phyloP scores from a whole-genome alignment of 73 alveolate genomes.

The Paramecium primaurelia region DNA sequence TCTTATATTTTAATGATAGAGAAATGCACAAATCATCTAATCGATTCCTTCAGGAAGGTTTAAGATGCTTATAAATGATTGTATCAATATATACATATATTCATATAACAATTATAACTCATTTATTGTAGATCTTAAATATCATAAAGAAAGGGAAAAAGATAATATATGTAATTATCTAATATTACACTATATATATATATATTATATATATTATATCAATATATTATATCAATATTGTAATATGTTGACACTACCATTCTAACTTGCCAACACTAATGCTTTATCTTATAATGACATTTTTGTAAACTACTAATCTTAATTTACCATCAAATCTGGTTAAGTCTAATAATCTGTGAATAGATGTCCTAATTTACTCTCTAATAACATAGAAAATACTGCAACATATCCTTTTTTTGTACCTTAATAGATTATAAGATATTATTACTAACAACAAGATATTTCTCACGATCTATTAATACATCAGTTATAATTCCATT shows the following conservation, averaged over 20 bases:
- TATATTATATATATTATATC: not conserved
- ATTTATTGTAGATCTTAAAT: not conserved
- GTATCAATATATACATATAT: not conserved
- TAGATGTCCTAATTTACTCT: not conserved
- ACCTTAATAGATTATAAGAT: not conserved
- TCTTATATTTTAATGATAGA: not conserved
- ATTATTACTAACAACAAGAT: not conserved
- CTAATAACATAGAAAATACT: slow-evolving; percentile 18
- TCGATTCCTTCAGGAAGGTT: not conserved
- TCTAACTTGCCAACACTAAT: not conserved
- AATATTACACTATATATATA: not conserved
- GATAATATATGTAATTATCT: not conserved
- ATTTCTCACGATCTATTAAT: slow-evolving; percentile 23
- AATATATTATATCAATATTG: not conserved
- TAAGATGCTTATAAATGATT: slow-evolving; percentile 8
- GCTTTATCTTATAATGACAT: not conserved
- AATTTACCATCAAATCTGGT: not conserved
- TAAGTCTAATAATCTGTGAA: not conserved
- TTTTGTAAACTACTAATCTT: not conserved
- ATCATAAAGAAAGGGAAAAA: not conserved
- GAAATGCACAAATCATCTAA: not conserved
- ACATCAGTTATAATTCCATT: slow-evolving; percentile 37
- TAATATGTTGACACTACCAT: slow-evolving; percentile 45
- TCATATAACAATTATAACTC: not conserved
- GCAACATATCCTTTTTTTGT: slow-evolving; percentile 20